Evolutionary conservation across 306 rosid species (phyloP), one percentile per base, ranked within the genome.

Genomic region (Cyamopsis tetragonoloba): DNA sequence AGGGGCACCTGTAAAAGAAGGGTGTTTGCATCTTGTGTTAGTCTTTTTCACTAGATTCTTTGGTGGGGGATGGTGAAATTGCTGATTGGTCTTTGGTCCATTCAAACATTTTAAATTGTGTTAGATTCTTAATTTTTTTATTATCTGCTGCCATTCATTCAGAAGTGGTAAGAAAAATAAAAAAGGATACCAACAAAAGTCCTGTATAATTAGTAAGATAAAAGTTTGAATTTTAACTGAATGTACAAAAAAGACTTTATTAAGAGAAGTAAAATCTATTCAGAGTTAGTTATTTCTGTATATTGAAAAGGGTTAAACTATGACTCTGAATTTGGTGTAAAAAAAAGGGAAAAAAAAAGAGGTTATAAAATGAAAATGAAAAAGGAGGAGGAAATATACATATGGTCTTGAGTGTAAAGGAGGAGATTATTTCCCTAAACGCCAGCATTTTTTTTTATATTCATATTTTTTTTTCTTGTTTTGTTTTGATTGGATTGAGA

Each of bases 11-110:
- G 80, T 63, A 79, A 81, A 81, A 80, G 80, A 75, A 78, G 73
- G 66, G 75, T 75, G 78, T 60, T 73, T 78, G 80, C 82, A 80
- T 80, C 81, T 74, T 75, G 74, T 74, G 86, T 71, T 78, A 17
- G 77, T 68, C 79, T 62, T 82, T 83, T 82, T 86, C 83, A 71
- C 68, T 77, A 24, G 85, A 84, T 80, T 78, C 85, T 80, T 84
- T 77, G 74, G 71, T 74, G 73, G 46, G 50, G 64, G 66, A 46
- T 64, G 56, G 70, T 65, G 67, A 48, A 72, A 77, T 75, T 72
- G 73, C 77, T 72, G 73, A 79, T 74, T 70, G 84, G 79, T 80
- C 84, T 79, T 82, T 65, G 69, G 82, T 81, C 86, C 85, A 59
- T 73, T 76, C 85, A 80, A 84, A 70, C 51, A 56, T 62, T 72